Base-by-base conservation (phyloP, 2,329 filamentous ascomycete genomes). In the Venturia effusa region DNA sequence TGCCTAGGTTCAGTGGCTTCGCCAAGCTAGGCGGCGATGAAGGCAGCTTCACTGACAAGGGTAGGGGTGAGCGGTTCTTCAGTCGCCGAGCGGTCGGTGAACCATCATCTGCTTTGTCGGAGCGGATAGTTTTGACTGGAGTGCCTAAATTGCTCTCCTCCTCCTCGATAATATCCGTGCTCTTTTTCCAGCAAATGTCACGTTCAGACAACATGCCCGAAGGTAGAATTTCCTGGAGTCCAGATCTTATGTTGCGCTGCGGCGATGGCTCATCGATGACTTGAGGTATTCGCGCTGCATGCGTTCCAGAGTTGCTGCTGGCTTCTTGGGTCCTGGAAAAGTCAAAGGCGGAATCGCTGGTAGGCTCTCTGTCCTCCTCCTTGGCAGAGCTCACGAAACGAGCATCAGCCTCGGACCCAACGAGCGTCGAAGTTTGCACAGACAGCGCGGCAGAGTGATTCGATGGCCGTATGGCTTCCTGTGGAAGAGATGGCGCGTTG, bases 251-350 rank as follows among this genome's bases (percentile, higher is more conserved):
- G 57, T 70, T 61, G 34, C 71, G 69, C 19, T 74, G 70, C 8
- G 84, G 83, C 41, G 87, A 88, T 17, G 88, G 90, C 69, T 92
- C 89, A 74, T 92, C 88, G 73, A 92, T 92, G 79, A 92, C 89
- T 30, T 85, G 89, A 70, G 92, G 88, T 61, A 92, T 85, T 60
- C 80, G 78, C 19, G 88, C 88, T 34, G 87, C 88, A 71, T 90
- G 85, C 59, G 85, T 81, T 40, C 84, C 83, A 17, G 37, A 84
- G 63, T 83, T 80, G 66, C 86, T 88, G 66, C 83, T 82, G 11
- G 88, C 90, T 45, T 83, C 86, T 66, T 83, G 80, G 19, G 89
- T 92, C 62, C 88, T 86, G 68, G 91, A 76, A 37, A 89, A 92
- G 76, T 92, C 89, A 74, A 86, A 92, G 64, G 88, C 80, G 22